A percentile compares a stretch with the other conserved stretches of the same genome.
These are phyloP conservation scores for Pogostemon cablin DNA, from an alignment of 257 asterid species.

Conservation along the genomic window DNA sequence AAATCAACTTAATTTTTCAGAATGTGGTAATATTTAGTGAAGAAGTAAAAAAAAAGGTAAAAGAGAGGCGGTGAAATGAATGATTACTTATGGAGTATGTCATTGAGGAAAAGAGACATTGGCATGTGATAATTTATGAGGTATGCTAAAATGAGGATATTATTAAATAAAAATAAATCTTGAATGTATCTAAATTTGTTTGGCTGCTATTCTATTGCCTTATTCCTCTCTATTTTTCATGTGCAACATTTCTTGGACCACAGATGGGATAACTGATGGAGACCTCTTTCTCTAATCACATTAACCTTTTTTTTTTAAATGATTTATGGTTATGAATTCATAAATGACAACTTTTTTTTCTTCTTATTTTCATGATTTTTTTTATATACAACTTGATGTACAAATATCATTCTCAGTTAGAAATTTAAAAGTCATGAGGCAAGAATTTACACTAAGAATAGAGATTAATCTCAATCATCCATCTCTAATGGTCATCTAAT, in stretches of 20 bases:
- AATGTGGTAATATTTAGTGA: no score
- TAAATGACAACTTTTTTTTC: no score
- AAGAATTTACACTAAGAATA: no score
- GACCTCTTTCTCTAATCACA: background rate
- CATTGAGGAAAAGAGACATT: conserved; percentile 15
- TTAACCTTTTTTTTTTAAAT: no score
- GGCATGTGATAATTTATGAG: conserved; percentile 38
- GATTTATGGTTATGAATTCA: no score
- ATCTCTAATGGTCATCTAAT: no score
- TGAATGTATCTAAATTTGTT: conserved; percentile 15
- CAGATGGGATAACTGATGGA: background rate
- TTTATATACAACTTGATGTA: no score
- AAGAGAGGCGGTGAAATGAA: background rate
- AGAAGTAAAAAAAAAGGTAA: background rate
- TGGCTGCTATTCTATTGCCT: conserved; percentile 16
- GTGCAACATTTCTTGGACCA: conserved; percentile 28
- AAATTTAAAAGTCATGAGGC: no score
- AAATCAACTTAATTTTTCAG: no score
- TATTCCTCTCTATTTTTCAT: conserved; percentile 29
- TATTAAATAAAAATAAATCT: background rate
- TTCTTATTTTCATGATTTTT: no score
- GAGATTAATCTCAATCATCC: no score
- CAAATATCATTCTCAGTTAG: no score
- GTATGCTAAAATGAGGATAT: conserved; percentile 26
- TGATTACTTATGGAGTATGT: background rate